Conservation (phyloP, 2,329 filamentous ascomycete species). For the Sclerotinia sclerotiorum region DNA sequence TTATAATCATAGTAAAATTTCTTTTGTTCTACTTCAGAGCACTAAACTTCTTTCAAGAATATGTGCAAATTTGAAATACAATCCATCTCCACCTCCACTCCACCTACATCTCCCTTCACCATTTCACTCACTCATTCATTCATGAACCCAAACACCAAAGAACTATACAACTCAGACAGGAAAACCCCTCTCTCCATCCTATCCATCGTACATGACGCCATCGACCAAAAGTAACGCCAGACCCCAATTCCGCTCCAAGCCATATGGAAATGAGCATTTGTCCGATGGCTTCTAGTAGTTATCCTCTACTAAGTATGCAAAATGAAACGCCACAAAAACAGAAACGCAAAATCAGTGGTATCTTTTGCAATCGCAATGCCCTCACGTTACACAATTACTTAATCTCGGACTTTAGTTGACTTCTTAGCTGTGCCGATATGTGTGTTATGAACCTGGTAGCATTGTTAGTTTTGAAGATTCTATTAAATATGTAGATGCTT, state of each 20-base stretch:
- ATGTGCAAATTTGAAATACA: slow-evolving; percentile 3
- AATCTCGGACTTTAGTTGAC: slow-evolving; percentile 58
- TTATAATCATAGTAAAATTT: slow-evolving; percentile 1
- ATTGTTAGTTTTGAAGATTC: slow-evolving; percentile 27
- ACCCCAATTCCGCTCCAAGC: slow-evolving; percentile 3
- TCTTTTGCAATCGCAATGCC: slow-evolving; percentile 18
- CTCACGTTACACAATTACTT: slow-evolving; percentile 11
- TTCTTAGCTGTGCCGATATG: slow-evolving; percentile 88
- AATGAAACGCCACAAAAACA: slow-evolving; percentile 18
- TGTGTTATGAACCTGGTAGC: slow-evolving; percentile 72
- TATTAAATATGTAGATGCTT: slow-evolving; percentile 35
- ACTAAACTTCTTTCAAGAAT: not conserved
- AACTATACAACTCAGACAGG: slow-evolving; percentile 21
- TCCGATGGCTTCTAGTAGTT: slow-evolving; percentile 13
- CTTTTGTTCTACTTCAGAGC: slow-evolving; percentile 8
- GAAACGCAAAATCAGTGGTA: slow-evolving; percentile 20
- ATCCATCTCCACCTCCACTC: not conserved
- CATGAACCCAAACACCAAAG: slow-evolving; percentile 12
- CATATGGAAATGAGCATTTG: slow-evolving; percentile 13
- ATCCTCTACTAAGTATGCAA: slow-evolving; percentile 13
- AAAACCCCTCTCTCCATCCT: not conserved
- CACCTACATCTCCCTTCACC: not conserved
- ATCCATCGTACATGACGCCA: slow-evolving; percentile 13
- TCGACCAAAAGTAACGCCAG: slow-evolving; percentile 15
- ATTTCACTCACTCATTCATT: not conserved